Base-by-base conservation (phyloP, 2,329 filamentous ascomycete genomes). In the Trichoderma sp. region DNA sequence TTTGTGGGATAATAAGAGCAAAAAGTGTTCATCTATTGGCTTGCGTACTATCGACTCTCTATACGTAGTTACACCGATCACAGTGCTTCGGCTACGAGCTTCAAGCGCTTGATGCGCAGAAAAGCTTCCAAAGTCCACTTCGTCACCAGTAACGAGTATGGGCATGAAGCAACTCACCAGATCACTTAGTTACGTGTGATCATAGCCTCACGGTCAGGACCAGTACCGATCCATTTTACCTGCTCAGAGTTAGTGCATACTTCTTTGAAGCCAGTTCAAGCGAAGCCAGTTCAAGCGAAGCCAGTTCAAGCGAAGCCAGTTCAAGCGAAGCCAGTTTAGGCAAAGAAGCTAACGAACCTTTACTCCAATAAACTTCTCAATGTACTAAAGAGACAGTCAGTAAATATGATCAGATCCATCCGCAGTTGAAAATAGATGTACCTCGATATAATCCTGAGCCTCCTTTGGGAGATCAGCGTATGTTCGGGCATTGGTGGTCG, bases 401-500 rank as follows among this genome's bases (percentile, higher is more conserved):
- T 21, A 53, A 53, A 9, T 53, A 53, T 11, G 4, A 12, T 21
- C 45, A 21, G n/a, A 53, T 53, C 45, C 9, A 21, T 21, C 4
- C 11, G 8, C 2, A 21, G n/a, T 53, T 21, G 9, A 21, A 21
- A 12, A 11, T 53, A 12, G 4, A 12, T 21, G 9, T 53, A 53
- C 45, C 45, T 53, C 45, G n/a, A 53, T 21, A 9, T 53, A 53
- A 5, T 53, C 45, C 9, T 21, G 45, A 9, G 45, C 45, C 45
- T 53, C 2, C 45, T 53, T 53, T 4, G 45, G 45, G 12, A 53
- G 45, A 2, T 53, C 45, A 53, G 2, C 18, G n/a, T 53, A 53
- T 21, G 84, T 88, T 82, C 88, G 90, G 71, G 87, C 85, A 63
- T 88, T 87, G 8, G 90, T 91, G 0, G 91, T 95, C 45, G 89